phyloP scores from a whole-genome alignment of 306 rosid species.

The Casuarina cunninghamiana region DNA sequence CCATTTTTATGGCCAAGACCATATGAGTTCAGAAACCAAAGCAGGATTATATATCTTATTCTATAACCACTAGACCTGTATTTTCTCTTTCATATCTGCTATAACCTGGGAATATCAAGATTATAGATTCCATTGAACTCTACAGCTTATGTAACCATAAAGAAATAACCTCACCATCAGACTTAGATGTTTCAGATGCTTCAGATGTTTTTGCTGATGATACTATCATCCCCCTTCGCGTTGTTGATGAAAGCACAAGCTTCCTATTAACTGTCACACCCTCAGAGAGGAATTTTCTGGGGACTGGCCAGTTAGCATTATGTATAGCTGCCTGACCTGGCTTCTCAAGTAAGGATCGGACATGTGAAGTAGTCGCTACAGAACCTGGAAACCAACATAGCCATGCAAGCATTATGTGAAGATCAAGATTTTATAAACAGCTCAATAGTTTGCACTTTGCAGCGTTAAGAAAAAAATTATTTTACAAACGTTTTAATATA shows the following conservation, averaged over 20 bases:
- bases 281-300: slow-evolving; percentile 40
- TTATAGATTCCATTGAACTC: slow-evolving; percentile 7
- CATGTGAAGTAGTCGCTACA: slow-evolving; percentile 49
- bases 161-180: slow-evolving; percentile 54
- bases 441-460: slow-evolving; percentile 5
- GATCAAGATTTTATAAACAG: slow-evolving; percentile 8
- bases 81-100: neutral
- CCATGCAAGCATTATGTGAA: slow-evolving; percentile 18
- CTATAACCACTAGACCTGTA: neutral
- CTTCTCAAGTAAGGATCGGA: slow-evolving; percentile 57
- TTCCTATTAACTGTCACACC: slow-evolving; percentile 46
- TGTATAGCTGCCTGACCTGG: slow-evolving; percentile 45
- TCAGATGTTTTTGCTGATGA: slow-evolving; percentile 69
- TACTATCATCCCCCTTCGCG: slow-evolving; percentile 44
- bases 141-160: neutral
- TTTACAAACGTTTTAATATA: neutral
- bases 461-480: neutral
- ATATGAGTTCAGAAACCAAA: neutral
- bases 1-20: neutral
- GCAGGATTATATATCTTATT: neutral
- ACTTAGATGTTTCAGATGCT: slow-evolving; percentile 43
- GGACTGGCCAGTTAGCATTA: slow-evolving; percentile 36
- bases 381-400: slow-evolving; percentile 51
- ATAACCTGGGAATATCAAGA: slow-evolving; percentile 1
- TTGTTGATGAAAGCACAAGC: slow-evolving; percentile 37